These are phyloP conservation scores for Adansonia gregorii DNA, from an alignment of 441 rosid species.

Conservation along the genomic window DNA sequence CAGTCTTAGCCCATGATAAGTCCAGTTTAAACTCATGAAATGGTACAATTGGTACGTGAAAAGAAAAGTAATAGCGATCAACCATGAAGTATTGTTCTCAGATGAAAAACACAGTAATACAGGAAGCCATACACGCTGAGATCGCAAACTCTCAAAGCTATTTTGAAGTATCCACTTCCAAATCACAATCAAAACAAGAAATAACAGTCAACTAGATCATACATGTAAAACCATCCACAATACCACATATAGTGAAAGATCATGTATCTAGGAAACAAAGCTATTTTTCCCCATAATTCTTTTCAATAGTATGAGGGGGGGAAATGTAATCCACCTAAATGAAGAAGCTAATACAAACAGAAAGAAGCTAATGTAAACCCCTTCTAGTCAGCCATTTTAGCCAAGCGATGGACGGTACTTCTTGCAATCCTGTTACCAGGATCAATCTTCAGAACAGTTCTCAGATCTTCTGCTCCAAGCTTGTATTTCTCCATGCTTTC, in stretches of 20 bases:
- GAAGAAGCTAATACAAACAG: slow-evolving; percentile 25
- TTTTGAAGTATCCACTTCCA: slow-evolving; percentile 26
- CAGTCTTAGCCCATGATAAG: no score
- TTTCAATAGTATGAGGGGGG: slow-evolving; percentile 25
- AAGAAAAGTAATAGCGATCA: not conserved
- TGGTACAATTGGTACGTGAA: no score
- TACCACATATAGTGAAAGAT: slow-evolving; percentile 28
- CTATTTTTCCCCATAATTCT: slow-evolving; percentile 34
- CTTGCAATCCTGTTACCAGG: slow-evolving; percentile 81
- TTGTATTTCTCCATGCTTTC: slow-evolving; percentile 95
- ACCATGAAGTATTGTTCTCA: not conserved
- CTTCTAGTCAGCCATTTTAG: slow-evolving; percentile 68
- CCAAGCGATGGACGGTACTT: slow-evolving; percentile 88
- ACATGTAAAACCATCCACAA: slow-evolving; percentile 27
- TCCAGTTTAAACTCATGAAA: no score
- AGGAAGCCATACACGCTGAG: not conserved
- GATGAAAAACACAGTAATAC: no score
- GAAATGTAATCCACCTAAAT: slow-evolving; percentile 22
- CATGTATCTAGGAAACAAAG: slow-evolving; percentile 27
- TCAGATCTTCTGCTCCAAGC: slow-evolving; percentile 90
- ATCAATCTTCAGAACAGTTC: slow-evolving; percentile 81
- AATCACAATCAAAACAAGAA: slow-evolving; percentile 17
- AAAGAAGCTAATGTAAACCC: slow-evolving; percentile 7
- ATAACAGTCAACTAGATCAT: slow-evolving; percentile 29
- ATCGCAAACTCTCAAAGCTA: not conserved